Percentiles rank a stretch among this genome's conserved stretches.
Conservation (phyloP, 768 basidiomycete species). For the Lactarius hatsudake region DNA sequence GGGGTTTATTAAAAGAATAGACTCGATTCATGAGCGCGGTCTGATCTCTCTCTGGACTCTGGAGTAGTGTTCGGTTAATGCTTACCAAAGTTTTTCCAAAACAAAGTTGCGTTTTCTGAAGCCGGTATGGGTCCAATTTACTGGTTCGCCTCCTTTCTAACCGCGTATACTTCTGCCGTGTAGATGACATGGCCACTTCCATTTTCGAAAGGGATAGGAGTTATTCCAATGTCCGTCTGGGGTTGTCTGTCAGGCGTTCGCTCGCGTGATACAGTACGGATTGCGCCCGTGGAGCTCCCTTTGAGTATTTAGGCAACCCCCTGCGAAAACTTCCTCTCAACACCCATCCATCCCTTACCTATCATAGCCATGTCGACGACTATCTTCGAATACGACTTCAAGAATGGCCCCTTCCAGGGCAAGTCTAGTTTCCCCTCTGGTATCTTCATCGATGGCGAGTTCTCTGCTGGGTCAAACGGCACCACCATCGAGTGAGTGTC, state of each 20-base stretch:
- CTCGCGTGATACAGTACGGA: constrained; percentile 5
- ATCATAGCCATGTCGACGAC: constrained; percentile 40
- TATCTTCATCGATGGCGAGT: constrained; percentile 71
- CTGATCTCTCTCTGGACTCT: too few relatives aligned
- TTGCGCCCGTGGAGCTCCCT: neutral
- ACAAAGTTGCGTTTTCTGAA: too few relatives aligned
- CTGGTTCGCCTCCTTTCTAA: too few relatives aligned
- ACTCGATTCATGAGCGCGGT: too few relatives aligned
- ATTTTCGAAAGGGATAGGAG: neutral
- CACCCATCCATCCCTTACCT: neutral
- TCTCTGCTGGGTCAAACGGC: constrained; percentile 51
- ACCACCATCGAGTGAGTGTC: constrained; percentile 68
- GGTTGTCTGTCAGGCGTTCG: neutral
- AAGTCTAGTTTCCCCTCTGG: constrained; percentile 56
- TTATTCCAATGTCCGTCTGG: neutral
- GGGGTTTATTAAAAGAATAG: too few relatives aligned
- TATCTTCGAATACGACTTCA: constrained; percentile 49
- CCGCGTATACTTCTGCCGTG: too few relatives aligned
- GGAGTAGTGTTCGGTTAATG: too few relatives aligned
- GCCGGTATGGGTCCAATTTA: too few relatives aligned
- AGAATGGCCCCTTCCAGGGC: constrained; percentile 58
- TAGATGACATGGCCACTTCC: neutral
- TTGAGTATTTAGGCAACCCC: too few relatives aligned
- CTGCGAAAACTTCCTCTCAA: neutral
- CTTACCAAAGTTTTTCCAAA: too few relatives aligned